Evolutionary conservation across 2,329 filamentous ascomycete genomes (phyloP), one percentile per base, ranked within the genome.

Genomic region (Coniosporium tulheliwenetii): DNA sequence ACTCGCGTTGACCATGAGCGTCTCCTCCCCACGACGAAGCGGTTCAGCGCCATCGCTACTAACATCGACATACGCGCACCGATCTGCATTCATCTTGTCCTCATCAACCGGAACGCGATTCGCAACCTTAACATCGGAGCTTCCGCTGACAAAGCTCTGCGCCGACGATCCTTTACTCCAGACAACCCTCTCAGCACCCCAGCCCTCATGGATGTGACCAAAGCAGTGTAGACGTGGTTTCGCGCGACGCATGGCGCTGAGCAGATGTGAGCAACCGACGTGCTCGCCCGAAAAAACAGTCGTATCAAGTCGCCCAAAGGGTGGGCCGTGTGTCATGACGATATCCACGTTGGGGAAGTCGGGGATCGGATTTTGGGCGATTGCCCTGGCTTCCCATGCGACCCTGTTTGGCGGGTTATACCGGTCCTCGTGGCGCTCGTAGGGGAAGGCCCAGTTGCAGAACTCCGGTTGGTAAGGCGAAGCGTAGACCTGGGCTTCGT

Each of bases 251-350:
- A 70, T 56, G 0, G 75, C 75, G 1, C 59, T 56, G 1, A 72
- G 59, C 1, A 80, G 57, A 48, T 70, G 64, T 37, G 64, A 57
- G 52, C 75, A 79, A 0, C 77, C 77, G 1, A 70, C 72, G 14
- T 57, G 49, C 16, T 58, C 50, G 2, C 52, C 52, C 1, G 48
- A 46, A 1, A 19, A 35, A 0, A 32, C 44, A 1, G 57, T 60
- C n/a, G 47, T 43, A 47, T 79, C 76, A 2, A 75, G 56, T 2
- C 71, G 52, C 0, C 60, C 61, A 15, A 57, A 51, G 0, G 75
- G 73, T 2, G 75, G 75, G 1, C 75, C 75, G 49, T 79, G 76
- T 0, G 75, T 79, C 49, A 79, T 64, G 46, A 77, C 60, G 7
- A 79, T 61, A 50, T 79, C 74, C 15, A 75, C 52, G 26, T 45